Base-by-base conservation (phyloP, 1,284 basidiomycete species). In the Peniophora sp. region DNA sequence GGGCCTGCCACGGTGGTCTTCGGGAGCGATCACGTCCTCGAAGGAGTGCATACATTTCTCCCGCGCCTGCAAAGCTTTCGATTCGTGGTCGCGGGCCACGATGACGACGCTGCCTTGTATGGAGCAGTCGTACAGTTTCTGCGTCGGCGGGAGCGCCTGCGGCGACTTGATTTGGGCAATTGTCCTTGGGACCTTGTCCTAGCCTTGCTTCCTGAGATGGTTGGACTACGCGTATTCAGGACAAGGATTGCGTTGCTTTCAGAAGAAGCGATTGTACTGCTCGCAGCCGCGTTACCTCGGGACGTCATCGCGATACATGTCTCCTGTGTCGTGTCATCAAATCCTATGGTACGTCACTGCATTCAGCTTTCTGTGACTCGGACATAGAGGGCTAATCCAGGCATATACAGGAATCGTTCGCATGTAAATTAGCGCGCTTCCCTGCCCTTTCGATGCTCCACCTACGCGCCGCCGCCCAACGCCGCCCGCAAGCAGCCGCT, bases 151-250 rank as follows among this genome's bases (percentile, higher is more conserved):
- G 68, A 66, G 48, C 69, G 65, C 45, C 62, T 85, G 35, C 60
- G 80, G 44, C 64, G 76, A 37, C 66, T 85, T 18, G 81, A 84
- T 62, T 64, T 84, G 32, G 81, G 81, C 2, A 70, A 64, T 54
- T 84, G 82, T 59, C 80, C 81, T 1, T 83, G 78, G 76, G 79
- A 83, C 37, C 62, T 83, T 22, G 74, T 79, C 14, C 64, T 70
- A 11, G 65, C 64, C 15, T 62, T 83, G 12, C 62, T 84, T 9
- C 75, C 76, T 0, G 73, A 73, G 20, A 64, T 83, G 22, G 64
- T 57, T 1, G 69, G 70, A 14, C 61, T 85, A 49, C 66, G 78
- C 11, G 80, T 78, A 10, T 62, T 85, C 10, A 72, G 79, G 34
- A 75, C 81, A 24, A 66, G 73, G 37, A 80, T 83, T 50, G 68